Base-by-base conservation (phyloP, 352 stramenopile species). In the Paralagenidium karlingii region DNA sequence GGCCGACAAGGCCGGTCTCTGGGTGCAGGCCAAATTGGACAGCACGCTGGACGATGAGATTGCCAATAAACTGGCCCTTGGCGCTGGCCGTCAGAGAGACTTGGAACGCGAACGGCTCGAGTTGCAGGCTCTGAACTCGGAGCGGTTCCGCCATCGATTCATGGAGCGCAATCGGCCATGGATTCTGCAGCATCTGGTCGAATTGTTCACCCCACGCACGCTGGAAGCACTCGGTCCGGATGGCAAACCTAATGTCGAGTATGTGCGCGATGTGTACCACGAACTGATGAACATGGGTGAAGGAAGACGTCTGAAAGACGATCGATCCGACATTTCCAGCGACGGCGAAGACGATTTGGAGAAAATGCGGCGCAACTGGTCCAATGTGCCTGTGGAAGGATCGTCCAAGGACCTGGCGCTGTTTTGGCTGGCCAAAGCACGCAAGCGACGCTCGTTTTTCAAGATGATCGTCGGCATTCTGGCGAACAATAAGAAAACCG, bases 11-110 rank as follows among this genome's bases (percentile, higher is more conserved):
- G 51, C 87, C 8, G 70, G 79, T 18, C 64, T 98, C 12, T 99
- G 94, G 94, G 83, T 82, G 45, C 85, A 90, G 25, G 79, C 83
- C 21, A 77, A 91, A 29, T 58, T 97, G 7, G 82, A 97, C 47
- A 87, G 90, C 15, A 96, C 88, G 5, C 77, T 98, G 30, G 94
- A 98, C 51, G 94, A 98, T 54, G 86, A 98, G 26, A 78, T 98
- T 21, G 90, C 90, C 3, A 80, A 81, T 3, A 97, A 97, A 55
- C 73, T 98, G 28, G 84, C 88, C 6, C 61, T 98, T 5, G 92
- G 90, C 22, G 87, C 95, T 36, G 93, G 93, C 20, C 61, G 89
- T 16, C 89, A 97, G 60, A 82, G 79, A 53, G 92, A 97, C 44
- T 60, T 97, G 11, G 94, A 98, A 64, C 71, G 87, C 41, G 94